Conservation (phyloP, 345 rosid species). For the Brassica nigra region DNA sequence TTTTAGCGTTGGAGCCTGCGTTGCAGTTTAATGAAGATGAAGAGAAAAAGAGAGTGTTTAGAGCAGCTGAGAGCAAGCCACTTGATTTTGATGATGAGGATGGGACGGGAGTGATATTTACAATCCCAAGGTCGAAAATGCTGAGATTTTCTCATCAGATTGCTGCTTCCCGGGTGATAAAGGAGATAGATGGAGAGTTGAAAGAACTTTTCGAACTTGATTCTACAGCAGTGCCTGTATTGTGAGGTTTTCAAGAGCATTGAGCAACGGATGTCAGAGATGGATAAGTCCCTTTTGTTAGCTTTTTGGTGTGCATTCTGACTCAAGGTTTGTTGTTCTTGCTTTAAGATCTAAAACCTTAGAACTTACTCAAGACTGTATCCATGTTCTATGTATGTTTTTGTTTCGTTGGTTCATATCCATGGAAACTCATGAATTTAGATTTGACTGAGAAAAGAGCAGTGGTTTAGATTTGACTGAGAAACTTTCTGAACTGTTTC, state of each 20-base stretch:
- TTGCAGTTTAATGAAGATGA: neutral
- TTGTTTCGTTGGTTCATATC: neutral
- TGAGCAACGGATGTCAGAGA: neutral
- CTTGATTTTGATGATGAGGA: neutral
- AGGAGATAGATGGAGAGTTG: neutral
- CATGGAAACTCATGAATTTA: neutral
- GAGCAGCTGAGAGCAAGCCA: neutral
- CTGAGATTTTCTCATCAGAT: neutral
- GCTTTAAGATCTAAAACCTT: neutral
- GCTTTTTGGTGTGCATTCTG: constrained; percentile 2
- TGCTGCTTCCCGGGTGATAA: neutral
- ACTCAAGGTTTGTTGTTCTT: neutral
- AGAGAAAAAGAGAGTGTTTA: neutral
- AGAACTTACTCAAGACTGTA: neutral
- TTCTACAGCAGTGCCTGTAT: neutral
- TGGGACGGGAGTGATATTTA: neutral
- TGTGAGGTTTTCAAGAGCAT: neutral
- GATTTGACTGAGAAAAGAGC: neutral
- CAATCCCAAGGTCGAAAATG: neutral
- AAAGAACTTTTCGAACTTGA: neutral
- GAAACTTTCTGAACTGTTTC: neutral
- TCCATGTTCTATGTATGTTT: constrained; percentile 14
- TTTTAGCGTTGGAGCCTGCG: neutral
- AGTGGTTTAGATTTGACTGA: neutral
- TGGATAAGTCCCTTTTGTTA: neutral